phyloP scores from a whole-genome alignment of 495 filamentous ascomycete genomes.

The Opeltia flavorubescens region DNA sequence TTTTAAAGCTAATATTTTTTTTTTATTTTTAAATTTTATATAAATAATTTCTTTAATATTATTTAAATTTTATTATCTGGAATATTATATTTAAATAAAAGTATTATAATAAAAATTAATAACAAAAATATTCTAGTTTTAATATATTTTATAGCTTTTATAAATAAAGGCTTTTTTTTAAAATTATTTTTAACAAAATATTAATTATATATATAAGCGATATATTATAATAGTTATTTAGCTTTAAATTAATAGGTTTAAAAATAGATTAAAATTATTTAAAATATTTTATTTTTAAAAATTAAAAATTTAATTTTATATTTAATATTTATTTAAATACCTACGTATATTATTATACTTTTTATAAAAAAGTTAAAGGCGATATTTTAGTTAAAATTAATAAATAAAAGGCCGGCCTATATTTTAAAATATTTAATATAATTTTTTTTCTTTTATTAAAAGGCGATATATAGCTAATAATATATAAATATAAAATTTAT shows the following conservation, averaged over 20 bases:
- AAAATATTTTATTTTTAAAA: constrained; percentile 7
- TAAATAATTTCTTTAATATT: neutral
- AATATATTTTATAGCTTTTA: neutral
- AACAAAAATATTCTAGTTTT: neutral
- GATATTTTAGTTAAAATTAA: neutral
- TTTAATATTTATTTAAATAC: constrained; percentile 6
- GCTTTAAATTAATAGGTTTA: constrained; percentile 11
- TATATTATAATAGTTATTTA: neutral
- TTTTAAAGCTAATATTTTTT: neutral
- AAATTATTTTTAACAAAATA: neutral
- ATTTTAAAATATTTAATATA: constrained; percentile 2
- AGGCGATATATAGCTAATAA: neutral
- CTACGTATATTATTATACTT: neutral
- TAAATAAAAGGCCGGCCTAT: constrained; percentile 5
- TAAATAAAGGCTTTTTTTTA: neutral
- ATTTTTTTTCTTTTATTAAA: neutral
- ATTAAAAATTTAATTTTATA: constrained; percentile 8
- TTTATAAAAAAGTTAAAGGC: neutral
- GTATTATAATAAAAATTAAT: neutral
- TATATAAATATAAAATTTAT: neutral
- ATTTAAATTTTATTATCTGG: neutral
- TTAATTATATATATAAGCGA: neutral
- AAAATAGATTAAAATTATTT: constrained; percentile 5
- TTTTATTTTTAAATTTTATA: neutral
- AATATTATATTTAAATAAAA: neutral